Conservation (phyloP, 352 stramenopile species). For the Blastocystis sp. region DNA sequence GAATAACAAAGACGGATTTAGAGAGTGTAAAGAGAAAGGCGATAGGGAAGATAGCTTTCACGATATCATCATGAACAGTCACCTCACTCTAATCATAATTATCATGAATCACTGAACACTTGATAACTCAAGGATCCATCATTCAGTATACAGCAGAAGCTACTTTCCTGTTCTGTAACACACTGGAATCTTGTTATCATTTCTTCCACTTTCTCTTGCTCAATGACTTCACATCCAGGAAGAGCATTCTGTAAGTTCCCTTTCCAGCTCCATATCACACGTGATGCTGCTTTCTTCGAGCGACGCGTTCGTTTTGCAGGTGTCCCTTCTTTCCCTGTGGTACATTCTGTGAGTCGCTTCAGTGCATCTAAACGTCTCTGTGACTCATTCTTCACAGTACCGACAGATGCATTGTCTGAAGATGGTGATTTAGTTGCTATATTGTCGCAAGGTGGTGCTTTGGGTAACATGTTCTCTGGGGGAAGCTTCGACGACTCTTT, state of each 20-base stretch:
- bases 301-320: not conserved
- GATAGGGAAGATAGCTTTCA: not conserved
- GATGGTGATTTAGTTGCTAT: not conserved
- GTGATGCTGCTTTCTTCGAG: not conserved
- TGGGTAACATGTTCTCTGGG: too few species aligned
- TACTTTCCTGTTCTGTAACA: not conserved
- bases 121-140: not conserved
- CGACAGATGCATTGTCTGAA: not conserved
- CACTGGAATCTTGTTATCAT: not conserved
- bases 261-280: not conserved
- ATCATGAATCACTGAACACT: not conserved
- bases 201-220: not conserved
- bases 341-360: not conserved
- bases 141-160: slow-evolving; percentile 33
- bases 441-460: not conserved
- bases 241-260: not conserved
- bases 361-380: not conserved
- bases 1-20: not conserved
- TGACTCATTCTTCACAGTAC: not conserved
- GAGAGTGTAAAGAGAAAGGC: slow-evolving; percentile 22
- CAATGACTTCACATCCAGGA: not conserved
- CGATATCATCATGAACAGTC: slow-evolving; percentile 9
- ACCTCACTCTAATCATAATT: not conserved
- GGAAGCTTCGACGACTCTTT: not conserved
- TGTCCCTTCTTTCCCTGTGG: not conserved